Percentiles rank a stretch among this genome's conserved stretches.
Evolutionary conservation across 1,284 basidiomycete species (phyloP).

Genomic region (Pyrrhoderma noxium): DNA sequence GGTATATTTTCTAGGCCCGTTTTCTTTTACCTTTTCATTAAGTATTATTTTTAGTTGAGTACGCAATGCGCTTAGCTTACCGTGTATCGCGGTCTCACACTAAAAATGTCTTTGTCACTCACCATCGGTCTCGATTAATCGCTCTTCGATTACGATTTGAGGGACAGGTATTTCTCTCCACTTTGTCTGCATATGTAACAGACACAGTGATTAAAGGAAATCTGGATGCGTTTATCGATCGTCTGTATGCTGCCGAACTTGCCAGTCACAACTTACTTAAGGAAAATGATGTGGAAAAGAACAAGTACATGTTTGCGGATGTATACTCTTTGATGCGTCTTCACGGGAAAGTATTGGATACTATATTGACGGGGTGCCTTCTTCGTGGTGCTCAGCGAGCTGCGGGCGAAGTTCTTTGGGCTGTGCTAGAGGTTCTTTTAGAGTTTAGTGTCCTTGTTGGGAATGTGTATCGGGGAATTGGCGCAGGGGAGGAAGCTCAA

Average conservation of each 20-base stretch:
- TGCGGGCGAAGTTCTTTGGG: slow-evolving; percentile 59
- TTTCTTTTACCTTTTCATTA: slow-evolving; percentile 5
- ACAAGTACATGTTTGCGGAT: slow-evolving; percentile 43
- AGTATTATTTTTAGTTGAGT: slow-evolving; percentile 51
- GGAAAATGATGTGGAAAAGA: slow-evolving; percentile 26
- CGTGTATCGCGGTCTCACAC: slow-evolving; percentile 44
- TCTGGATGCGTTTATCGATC: slow-evolving; percentile 59
- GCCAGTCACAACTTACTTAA: slow-evolving; percentile 14
- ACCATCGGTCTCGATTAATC: slow-evolving; percentile 43
- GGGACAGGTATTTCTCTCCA: slow-evolving; percentile 60
- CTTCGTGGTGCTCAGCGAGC: slow-evolving; percentile 63
- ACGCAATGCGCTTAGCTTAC: slow-evolving; percentile 59
- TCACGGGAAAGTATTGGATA: slow-evolving; percentile 67
- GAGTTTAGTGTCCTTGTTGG: slow-evolving; percentile 65
- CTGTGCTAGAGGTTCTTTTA: slow-evolving; percentile 59
- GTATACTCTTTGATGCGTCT: slow-evolving; percentile 66
- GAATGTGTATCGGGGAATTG: slow-evolving; percentile 44
- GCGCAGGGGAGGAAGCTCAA: slow-evolving; percentile 43
- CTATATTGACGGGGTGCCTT: slow-evolving; percentile 73
- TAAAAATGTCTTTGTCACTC: slow-evolving; percentile 51
- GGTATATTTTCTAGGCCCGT: slow-evolving; percentile 35
- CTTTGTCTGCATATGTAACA: slow-evolving; percentile 62
- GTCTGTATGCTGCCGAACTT: slow-evolving; percentile 21
- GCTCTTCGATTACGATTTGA: slow-evolving; percentile 67
- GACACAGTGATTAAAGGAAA: slow-evolving; percentile 72